These are phyloP conservation scores for Pythium monospermum DNA, from an alignment of 352 stramenopile species.

Conservation along the genomic window DNA sequence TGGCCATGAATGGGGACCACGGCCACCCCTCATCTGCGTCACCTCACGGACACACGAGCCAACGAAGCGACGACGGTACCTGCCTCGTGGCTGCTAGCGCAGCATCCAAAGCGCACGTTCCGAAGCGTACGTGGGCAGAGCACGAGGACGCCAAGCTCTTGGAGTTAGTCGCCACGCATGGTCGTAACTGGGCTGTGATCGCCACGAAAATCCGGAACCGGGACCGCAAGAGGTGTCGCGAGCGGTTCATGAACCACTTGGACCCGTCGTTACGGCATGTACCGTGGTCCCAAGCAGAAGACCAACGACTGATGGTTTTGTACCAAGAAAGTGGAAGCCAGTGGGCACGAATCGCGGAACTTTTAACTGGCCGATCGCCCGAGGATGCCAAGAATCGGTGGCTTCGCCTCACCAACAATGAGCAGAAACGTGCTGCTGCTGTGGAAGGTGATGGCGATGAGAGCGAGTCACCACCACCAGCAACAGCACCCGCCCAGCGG, in stretches of 20 bases:
- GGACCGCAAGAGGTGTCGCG: conserved; percentile 65
- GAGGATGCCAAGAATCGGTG: conserved; percentile 61
- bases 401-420: conserved; percentile 11
- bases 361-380: conserved; percentile 31
- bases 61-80: not conserved
- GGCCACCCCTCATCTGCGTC: not conserved
- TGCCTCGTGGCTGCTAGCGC: not conserved
- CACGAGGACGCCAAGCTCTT: conserved; percentile 43
- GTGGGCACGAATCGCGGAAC: conserved; percentile 34
- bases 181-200: conserved; percentile 36
- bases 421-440: too few species aligned
- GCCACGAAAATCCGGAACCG: conserved; percentile 31
- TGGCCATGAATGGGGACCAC: not conserved
- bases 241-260: conserved; percentile 72
- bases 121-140: conserved; percentile 33
- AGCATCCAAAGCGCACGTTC: not conserved
- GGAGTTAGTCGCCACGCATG: conserved; percentile 33
- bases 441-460: not conserved
- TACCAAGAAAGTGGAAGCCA: conserved; percentile 23
- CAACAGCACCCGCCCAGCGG: conserved; percentile 1
- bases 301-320: conserved; percentile 33
- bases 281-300: conserved; percentile 42
- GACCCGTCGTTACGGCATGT: conserved; percentile 26
- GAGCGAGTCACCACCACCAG: not conserved
- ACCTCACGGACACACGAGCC: not conserved